A percentile compares a stretch with the other conserved stretches of the same genome.
phyloP scores from a whole-genome alignment of 768 basidiomycete species.

The Pleurotus citrinopileatus region DNA sequence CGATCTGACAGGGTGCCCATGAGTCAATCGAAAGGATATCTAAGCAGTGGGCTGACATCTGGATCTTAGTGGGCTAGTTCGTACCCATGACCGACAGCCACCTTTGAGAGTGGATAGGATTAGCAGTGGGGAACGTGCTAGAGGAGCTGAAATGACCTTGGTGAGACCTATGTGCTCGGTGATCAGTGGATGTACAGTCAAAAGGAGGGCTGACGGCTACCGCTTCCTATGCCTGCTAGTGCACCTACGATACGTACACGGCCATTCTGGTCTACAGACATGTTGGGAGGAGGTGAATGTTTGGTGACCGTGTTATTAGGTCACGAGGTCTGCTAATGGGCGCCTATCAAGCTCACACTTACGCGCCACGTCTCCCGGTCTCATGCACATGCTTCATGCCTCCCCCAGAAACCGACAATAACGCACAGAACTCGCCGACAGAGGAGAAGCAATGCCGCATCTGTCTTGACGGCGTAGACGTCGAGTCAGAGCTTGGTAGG shows the following conservation, averaged over 20 bases:
- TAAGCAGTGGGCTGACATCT: background rate
- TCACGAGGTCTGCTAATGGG: too few relatives aligned
- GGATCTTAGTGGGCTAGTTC: background rate
- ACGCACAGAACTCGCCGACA: conserved; percentile 9
- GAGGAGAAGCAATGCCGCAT: conserved; percentile 79
- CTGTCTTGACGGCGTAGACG: conserved; percentile 68
- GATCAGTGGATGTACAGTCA: background rate
- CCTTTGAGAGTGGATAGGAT: conserved; percentile 29
- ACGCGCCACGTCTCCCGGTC: too few relatives aligned
- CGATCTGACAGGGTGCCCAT: background rate
- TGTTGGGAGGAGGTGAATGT: background rate
- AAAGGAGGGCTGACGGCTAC: conserved; percentile 24
- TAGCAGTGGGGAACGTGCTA: background rate
- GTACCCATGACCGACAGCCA: conserved; percentile 71
- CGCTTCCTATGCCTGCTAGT: conserved; percentile 59
- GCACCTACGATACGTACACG: conserved; percentile 53
- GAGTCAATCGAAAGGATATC: background rate
- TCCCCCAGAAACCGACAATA: background rate
- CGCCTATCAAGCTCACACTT: too few relatives aligned
- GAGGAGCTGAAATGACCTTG: conserved; percentile 33
- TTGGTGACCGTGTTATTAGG: background rate
- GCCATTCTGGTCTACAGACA: conserved; percentile 17
- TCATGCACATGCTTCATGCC: background rate
- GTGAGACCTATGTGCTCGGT: conserved; percentile 37
- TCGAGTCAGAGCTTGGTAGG: conserved; percentile 61